phyloP scores from a whole-genome alignment of 75 land plant genomes.

The Picea glauca region DNA sequence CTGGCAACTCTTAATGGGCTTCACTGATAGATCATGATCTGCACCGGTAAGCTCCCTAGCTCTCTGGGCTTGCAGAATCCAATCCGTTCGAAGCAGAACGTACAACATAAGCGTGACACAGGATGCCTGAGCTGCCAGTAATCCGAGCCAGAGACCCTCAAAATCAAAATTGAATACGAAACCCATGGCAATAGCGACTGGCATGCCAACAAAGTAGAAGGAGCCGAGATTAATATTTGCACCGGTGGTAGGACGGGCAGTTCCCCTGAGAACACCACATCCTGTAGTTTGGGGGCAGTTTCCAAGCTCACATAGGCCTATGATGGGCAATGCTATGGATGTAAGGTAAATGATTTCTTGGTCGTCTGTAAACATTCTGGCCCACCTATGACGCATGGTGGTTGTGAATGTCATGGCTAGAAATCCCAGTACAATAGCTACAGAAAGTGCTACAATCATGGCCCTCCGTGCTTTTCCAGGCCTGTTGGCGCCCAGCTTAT shows the following conservation, averaged over 20 bases:
- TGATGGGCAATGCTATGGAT: conserved; percentile 53
- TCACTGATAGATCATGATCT: too few relatives aligned
- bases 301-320: conserved; percentile 73
- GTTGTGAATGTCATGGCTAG: conserved; percentile 45
- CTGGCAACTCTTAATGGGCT: too few relatives aligned
- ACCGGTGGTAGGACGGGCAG: conserved; percentile 59
- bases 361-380: conserved; percentile 49
- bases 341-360: conserved; percentile 39
- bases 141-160: conserved; percentile 64
- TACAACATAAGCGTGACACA: conserved; percentile 64
- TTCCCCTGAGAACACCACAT: conserved; percentile 71
- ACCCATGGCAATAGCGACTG: conserved; percentile 54
- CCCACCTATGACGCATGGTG: conserved; percentile 52
- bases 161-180: conserved; percentile 47
- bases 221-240: conserved; percentile 66
- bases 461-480: conserved; percentile 35
- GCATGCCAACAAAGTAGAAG: conserved; percentile 75
- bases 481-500: conserved; percentile 64
- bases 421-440: conserved; percentile 37
- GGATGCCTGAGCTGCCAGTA: conserved; percentile 60
- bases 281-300: conserved; percentile 80
- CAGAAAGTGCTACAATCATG: conserved; percentile 30
- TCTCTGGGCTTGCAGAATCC: conserved; percentile 46
- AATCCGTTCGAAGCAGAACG: conserved; percentile 51
- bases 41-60: conserved; percentile 33